Percentiles rank a stretch among this genome's conserved stretches.
phyloP scores from a whole-genome alignment of 176 grass and related monocot species.

The Zea mays region Zm-B73-REFERENCE-NAM-5.0 NC_050096.1:29933001-29933500 shows the following conservation, averaged over 20 bases:
- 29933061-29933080: neutral
- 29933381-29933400: constrained; percentile 5
- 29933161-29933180: constrained; percentile 28
- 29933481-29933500: neutral
- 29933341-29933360: constrained; percentile 28
- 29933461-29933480: neutral
- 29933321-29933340: constrained; percentile 4
- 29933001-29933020: constrained; percentile 17
- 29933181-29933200: constrained; percentile 11
- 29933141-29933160: constrained; percentile 30
- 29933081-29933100: constrained; percentile 24
- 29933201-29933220: neutral
- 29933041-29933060: neutral
- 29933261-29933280: constrained; percentile 26
- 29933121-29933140: constrained; percentile 14
- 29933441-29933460: too few relatives aligned
- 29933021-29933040: constrained; percentile 12
- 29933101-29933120: constrained; percentile 19
- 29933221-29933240: constrained; percentile 24
- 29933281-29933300: neutral
- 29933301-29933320: neutral
- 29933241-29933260: constrained; percentile 12
- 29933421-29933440: neutral
- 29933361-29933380: neutral
- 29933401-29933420: constrained; percentile 10